phyloP scores from a whole-genome alignment of 495 filamentous ascomycete species.

The Penicillium nucicola region DNA sequence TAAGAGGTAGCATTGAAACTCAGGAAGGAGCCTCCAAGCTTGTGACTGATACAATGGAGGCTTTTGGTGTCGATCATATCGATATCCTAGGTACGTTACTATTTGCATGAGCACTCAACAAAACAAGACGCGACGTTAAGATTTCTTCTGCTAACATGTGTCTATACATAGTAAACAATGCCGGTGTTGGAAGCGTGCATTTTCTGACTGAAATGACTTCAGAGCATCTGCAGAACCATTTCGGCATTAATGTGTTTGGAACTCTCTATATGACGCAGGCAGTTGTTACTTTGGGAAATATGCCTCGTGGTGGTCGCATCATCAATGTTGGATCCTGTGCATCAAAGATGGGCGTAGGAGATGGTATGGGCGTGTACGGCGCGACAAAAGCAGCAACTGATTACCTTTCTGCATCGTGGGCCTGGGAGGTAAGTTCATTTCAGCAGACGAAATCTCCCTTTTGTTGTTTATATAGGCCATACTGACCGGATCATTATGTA shows the following conservation, averaged over 20 bases:
- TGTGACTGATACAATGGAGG: conserved; percentile 4
- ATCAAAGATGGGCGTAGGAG: conserved; percentile 23
- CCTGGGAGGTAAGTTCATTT: too few species aligned
- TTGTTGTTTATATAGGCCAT: too few species aligned
- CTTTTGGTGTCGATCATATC: conserved; percentile 14
- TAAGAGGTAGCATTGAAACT: conserved; percentile 33
- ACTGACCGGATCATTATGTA: too few species aligned
- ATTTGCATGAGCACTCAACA: background rate
- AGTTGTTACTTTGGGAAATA: conserved; percentile 27
- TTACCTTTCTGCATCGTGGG: conserved; percentile 8
- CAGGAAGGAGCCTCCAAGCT: conserved; percentile 12
- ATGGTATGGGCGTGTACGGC: conserved; percentile 23
- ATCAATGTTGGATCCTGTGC: conserved; percentile 44
- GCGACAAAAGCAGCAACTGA: conserved; percentile 34
- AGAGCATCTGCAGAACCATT: conserved; percentile 14
- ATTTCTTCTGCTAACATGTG: conserved; percentile 1
- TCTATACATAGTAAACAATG: conserved; percentile 15
- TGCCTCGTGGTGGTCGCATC: conserved; percentile 41
- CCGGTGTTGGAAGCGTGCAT: conserved; percentile 4
- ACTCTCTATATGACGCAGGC: conserved; percentile 38
- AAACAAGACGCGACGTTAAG: background rate
- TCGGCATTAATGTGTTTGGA: conserved; percentile 31
- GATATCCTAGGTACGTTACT: conserved; percentile 28
- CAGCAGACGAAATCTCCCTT: too few species aligned
- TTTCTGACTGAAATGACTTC: conserved; percentile 7